phyloP scores from a whole-genome alignment of 192 early-diverging fungal genomes.

The Rhizophagus clarus region DNA sequence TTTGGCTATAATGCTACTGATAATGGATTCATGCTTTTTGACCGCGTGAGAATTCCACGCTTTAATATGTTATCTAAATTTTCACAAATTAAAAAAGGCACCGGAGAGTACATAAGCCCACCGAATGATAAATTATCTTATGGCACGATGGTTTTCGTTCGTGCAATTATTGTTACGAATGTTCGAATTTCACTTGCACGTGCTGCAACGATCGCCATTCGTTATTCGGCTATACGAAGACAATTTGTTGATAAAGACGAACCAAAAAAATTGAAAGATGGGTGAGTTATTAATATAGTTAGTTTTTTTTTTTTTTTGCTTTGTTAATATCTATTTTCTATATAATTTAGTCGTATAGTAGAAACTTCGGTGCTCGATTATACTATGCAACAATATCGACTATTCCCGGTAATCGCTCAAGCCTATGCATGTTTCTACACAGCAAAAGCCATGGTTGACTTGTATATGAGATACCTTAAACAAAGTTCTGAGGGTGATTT shows the following conservation, averaged over 20 bases:
- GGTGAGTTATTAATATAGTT: constrained; percentile 6
- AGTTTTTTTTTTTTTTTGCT: background rate
- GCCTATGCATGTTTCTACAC: constrained; percentile 77
- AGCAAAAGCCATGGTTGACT: constrained; percentile 60
- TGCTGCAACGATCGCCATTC: constrained; percentile 70
- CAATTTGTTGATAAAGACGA: constrained; percentile 68
- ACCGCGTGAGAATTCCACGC: constrained; percentile 78
- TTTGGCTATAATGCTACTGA: constrained; percentile 85
- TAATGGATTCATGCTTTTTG: constrained; percentile 85
- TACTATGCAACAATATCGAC: constrained; percentile 75
- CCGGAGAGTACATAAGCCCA: constrained; percentile 74
- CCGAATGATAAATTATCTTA: constrained; percentile 80
- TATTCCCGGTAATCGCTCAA: constrained; percentile 70
- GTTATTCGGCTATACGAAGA: constrained; percentile 72
- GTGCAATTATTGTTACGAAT: constrained; percentile 72
- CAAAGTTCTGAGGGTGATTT: constrained; percentile 63
- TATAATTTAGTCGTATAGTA: constrained; percentile 32
- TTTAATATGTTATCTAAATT: constrained; percentile 77
- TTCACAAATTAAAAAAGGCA: constrained; percentile 64
- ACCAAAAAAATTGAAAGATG: constrained; percentile 45
- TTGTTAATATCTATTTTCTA: background rate
- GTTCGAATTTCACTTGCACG: constrained; percentile 62
- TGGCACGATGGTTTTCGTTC: constrained; percentile 84
- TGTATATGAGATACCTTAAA: constrained; percentile 63
- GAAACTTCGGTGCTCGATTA: constrained; percentile 80